Evolutionary conservation across 495 filamentous ascomycete species (phyloP), one percentile per base, ranked within the genome.

Genomic region (Penicillium antarcticum): DNA sequence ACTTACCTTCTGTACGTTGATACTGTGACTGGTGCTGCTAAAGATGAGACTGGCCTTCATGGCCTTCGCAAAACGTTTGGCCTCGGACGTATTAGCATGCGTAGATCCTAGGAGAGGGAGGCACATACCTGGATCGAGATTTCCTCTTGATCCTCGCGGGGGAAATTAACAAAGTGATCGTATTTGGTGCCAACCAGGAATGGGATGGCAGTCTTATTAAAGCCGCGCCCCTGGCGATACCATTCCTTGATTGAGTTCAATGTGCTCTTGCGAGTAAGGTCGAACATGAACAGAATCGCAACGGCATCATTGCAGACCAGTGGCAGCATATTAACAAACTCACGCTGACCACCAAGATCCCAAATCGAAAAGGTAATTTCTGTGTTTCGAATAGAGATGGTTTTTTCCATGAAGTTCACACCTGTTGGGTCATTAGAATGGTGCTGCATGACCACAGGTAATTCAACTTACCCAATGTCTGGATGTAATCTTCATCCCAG

Each of bases 321-420:
- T 6, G 94, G 94, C 34, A 98, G 78, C 94, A 98, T 98, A 74
- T 98, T 98, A 66, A 98, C 94, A 54, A 98, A 98, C 70, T 98
- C 94, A 57, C 94, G 84, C 75, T 98, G 94, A 55, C 94, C 94
- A 60, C 94, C 94, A 32, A 98, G 76, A 79, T 98, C 94, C 94
- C 94, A 98, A 65, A 98, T 98, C 38, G 89, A 95, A 72, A 98
- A 98, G 31, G 94, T 98, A 61, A 98, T 97, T 68, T 98, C 94
- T n/a, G 94, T 98, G 69, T 97, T 97, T 48, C 94, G 91, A 68
- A 98, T 98, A 48, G 88, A 92, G 65, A 98, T 97, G 10, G 94
- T 98, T 75, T 98, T 98, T 70, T 98, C 94, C 94, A 98, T 98
- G 75, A 98, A 98, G 66, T 98, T 98, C 70, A 98, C 94, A 51